phyloP scores from a whole-genome alignment of 495 filamentous ascomycete genomes.

The Aspergillus homomorphus region DNA sequence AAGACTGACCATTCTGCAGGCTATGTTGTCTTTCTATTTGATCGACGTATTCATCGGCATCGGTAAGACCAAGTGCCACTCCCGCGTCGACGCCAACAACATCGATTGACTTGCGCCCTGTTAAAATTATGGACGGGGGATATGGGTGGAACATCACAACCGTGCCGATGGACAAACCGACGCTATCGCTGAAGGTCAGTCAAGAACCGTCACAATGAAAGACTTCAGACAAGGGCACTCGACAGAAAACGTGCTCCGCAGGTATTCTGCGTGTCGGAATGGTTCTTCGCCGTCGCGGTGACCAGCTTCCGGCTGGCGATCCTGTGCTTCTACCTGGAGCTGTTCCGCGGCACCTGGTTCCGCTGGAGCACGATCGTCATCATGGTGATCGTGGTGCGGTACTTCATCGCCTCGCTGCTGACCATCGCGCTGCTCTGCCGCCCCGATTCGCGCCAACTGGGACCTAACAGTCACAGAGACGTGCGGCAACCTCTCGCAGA shows the following conservation, averaged over 20 bases:
- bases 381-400: constrained; percentile 14
- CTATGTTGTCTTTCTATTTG: too few relatives aligned
- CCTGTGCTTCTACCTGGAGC: constrained; percentile 12
- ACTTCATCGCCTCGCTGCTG: constrained; percentile 18
- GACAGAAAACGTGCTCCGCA: background rate
- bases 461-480: constrained; percentile 11
- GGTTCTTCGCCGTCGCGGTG: constrained; percentile 14
- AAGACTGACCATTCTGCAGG: too few relatives aligned
- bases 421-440: constrained; percentile 20
- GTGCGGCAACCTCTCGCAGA: constrained; percentile 17
- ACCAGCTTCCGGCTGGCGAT: constrained; percentile 17
- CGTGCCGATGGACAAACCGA: constrained; percentile 5
- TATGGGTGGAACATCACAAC: constrained; percentile 12
- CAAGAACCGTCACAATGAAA: background rate
- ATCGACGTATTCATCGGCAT: too few relatives aligned
- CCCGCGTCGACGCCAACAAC: too few relatives aligned
- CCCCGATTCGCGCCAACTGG: constrained; percentile 24
- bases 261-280: constrained; percentile 20
- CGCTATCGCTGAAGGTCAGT: constrained; percentile 14
- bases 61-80: too few relatives aligned
- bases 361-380: constrained; percentile 9
- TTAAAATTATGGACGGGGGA: background rate
- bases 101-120: too few relatives aligned
- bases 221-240: too few relatives aligned
- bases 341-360: constrained; percentile 10